phyloP scores from a whole-genome alignment of 345 rosid genomes.

The Syzygium jambos region DNA sequence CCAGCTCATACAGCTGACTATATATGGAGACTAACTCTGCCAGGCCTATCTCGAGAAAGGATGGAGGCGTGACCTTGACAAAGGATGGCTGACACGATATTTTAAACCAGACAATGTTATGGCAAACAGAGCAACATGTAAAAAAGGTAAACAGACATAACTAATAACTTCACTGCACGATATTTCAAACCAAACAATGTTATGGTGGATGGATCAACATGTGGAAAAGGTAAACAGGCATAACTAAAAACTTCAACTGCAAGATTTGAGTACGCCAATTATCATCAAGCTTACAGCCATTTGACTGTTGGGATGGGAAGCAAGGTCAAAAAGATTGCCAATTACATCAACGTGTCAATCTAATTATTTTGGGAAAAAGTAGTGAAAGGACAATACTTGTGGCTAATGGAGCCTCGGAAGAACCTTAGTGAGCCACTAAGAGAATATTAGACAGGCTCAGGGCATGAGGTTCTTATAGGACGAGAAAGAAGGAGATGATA shows the following conservation, averaged over 20 bases:
- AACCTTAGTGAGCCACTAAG: neutral
- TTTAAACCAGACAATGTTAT: neutral
- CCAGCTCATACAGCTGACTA: conserved; percentile 58
- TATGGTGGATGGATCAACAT: neutral
- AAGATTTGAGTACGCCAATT: neutral
- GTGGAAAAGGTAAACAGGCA: neutral
- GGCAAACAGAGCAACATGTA: neutral
- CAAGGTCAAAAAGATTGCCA: neutral
- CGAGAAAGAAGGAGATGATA: neutral
- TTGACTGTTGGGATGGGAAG: neutral
- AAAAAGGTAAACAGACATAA: neutral
- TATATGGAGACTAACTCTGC: conserved; percentile 61
- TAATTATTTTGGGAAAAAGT: neutral
- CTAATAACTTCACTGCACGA: neutral
- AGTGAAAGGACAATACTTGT: neutral
- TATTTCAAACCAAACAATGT: neutral
- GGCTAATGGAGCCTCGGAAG: neutral
- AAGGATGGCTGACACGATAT: conserved; percentile 56
- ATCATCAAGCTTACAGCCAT: neutral
- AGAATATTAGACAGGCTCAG: neutral
- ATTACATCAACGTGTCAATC: neutral
- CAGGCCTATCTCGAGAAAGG: conserved; percentile 70
- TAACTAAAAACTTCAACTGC: neutral
- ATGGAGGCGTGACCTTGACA: conserved; percentile 54
- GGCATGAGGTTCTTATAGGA: neutral